Evolutionary conservation across 371 early-diverging fungal species (phyloP), one percentile per base, ranked within the genome.

Genomic region (Conidiobolus incongruus): DNA sequence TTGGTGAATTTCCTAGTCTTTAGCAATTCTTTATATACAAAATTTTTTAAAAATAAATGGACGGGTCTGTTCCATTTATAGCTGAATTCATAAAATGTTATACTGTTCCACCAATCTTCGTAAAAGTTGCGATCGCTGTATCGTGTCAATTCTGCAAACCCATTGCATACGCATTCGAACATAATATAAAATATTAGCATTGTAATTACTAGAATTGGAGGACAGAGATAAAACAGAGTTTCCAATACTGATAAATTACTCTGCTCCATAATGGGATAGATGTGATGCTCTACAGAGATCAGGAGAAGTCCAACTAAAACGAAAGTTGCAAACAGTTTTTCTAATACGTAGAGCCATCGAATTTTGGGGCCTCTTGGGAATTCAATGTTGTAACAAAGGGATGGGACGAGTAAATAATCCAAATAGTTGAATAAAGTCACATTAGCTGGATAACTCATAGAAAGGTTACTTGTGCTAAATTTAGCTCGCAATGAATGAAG

Each of bases 31-130:
- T 71, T 66, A 61, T 94, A 94, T 4, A 94, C 77, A 57, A 96
- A 93, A 39, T 89, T 74, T 26, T 90, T 70, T 28, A 95, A 61
- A 63, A 94, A 96, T 33, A 82, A 72, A 54, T 98, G 91, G 21
- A 96, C 99, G 1, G 90, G 93, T 47, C 77, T 83, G 62, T 98
- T 98, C 99, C 99, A 98, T 52, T 89, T 83, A 38, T 91, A 75
- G 35, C 94, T 88, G 64, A 86, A 98, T 56, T 93, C 94, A n/a
- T 82, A 89, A 49, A 81, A 87, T 0, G 79, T 75, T n/a, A 70
- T 57, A 48, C 72, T 65, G 59, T 98, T 97, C 97, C 97, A 98
- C 95, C 96, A 98, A 58, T 93, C 90, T 46, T 86, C 89, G 62
- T 95, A 97, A 63, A 96, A 95, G 50, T 80, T 74, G 35, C 89